Evolutionary conservation across 1,284 basidiomycete genomes (phyloP).

Genomic region (Heterobasidion irregulare): DNA sequence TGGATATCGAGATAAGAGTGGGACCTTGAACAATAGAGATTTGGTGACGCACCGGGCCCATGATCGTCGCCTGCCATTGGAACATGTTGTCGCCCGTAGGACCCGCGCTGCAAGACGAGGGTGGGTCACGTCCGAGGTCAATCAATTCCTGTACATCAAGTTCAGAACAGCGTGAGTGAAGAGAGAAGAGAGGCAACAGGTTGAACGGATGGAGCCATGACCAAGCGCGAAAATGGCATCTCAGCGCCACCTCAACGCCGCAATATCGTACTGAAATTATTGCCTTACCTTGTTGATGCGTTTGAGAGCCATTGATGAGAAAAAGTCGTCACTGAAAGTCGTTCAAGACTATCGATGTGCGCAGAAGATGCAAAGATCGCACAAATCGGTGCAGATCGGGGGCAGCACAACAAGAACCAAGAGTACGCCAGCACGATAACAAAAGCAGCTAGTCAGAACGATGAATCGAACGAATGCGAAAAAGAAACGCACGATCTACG

Average conservation of each 20-base stretch:
- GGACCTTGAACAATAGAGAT: neutral
- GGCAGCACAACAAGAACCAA: neutral
- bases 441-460: slow-evolving; percentile 2
- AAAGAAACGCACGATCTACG: slow-evolving; percentile 12
- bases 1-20: slow-evolving; percentile 20
- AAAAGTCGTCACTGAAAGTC: slow-evolving; percentile 17
- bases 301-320: slow-evolving; percentile 79
- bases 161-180: slow-evolving; percentile 5
- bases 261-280: too few species aligned
- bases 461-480: neutral
- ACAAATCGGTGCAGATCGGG: slow-evolving; percentile 13
- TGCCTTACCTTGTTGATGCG: slow-evolving; percentile 93
- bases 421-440: neutral
- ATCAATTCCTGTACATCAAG: slow-evolving; percentile 73
- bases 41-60: slow-evolving; percentile 72
- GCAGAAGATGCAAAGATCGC: slow-evolving; percentile 15
- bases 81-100: slow-evolving; percentile 96
- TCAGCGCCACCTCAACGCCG: too few species aligned
- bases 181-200: slow-evolving; percentile 3
- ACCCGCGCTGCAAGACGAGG: slow-evolving; percentile 94
- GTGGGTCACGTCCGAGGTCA: slow-evolving; percentile 96
- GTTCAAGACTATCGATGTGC: slow-evolving; percentile 10
- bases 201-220: neutral
- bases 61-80: slow-evolving; percentile 97
- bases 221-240: too few species aligned